Evolutionary conservation across 2,329 filamentous ascomycete genomes (phyloP).

Genomic region (Nothopassalora personata): DNA sequence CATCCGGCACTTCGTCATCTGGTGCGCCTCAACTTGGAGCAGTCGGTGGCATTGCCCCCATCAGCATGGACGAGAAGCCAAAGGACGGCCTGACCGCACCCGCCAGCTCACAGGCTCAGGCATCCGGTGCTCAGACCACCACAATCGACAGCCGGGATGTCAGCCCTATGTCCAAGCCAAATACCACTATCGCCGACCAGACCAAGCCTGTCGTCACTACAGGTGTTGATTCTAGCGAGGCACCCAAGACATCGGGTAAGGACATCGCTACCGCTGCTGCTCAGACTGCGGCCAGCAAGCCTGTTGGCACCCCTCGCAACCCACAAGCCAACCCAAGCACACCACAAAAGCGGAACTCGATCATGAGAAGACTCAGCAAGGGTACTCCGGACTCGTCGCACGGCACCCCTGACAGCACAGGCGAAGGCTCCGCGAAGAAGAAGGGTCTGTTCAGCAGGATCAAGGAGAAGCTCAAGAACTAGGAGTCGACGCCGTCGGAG

Average conservation of each 20-base stretch:
- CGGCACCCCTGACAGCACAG: slow-evolving; percentile 26
- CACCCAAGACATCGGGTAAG: slow-evolving; percentile 10
- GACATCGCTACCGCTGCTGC: neutral
- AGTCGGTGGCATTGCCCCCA: slow-evolving; percentile 21
- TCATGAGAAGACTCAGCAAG: slow-evolving; percentile 28
- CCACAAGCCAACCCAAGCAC: slow-evolving; percentile 19
- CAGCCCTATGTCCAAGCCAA: slow-evolving; percentile 37
- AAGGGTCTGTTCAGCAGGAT: slow-evolving; percentile 45
- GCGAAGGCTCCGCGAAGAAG: slow-evolving; percentile 42
- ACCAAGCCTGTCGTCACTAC: slow-evolving; percentile 39
- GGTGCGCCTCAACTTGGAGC: slow-evolving; percentile 30
- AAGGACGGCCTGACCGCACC: slow-evolving; percentile 34
- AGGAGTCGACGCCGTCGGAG: neutral
- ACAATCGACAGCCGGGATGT: slow-evolving; percentile 36
- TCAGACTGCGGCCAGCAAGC: slow-evolving; percentile 9
- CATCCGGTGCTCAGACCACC: slow-evolving; percentile 9
- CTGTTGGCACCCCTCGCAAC: slow-evolving; percentile 25
- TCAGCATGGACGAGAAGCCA: slow-evolving; percentile 25
- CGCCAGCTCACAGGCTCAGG: slow-evolving; percentile 22
- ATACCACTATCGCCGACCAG: slow-evolving; percentile 25
- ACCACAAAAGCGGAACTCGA: slow-evolving; percentile 26
- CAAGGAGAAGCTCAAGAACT: slow-evolving; percentile 43
- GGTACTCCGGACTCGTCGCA: slow-evolving; percentile 39
- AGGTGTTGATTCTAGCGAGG: slow-evolving; percentile 35
- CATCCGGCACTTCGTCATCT: slow-evolving; percentile 10